phyloP scores from a whole-genome alignment of 495 filamentous ascomycete species.

The Penicillium tannophilum region DNA sequence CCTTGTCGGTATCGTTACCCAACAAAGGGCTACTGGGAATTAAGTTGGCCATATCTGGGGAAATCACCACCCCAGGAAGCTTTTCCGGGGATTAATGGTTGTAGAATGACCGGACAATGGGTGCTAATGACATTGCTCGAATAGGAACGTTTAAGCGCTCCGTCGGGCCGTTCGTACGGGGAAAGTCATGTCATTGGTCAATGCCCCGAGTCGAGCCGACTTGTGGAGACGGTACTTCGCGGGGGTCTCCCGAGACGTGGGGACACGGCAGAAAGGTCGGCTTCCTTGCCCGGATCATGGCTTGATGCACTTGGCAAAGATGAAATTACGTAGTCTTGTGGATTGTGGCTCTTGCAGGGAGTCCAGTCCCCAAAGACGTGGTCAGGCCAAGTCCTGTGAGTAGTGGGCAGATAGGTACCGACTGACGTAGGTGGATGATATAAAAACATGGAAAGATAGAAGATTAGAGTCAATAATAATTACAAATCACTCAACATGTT shows the following conservation, averaged over 20 bases:
- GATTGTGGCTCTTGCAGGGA: too few species aligned
- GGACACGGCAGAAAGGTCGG: neutral
- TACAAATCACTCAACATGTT: conserved; percentile 32
- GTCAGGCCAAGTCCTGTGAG: too few species aligned
- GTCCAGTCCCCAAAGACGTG: too few species aligned
- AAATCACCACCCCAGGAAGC: neutral
- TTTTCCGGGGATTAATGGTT: conserved; percentile 10
- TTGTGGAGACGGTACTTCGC: conserved; percentile 11
- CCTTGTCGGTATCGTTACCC: conserved; percentile 2
- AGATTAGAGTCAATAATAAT: neutral
- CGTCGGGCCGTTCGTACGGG: neutral
- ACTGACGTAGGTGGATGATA: neutral
- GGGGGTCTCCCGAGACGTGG: conserved; percentile 14
- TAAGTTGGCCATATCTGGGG: conserved; percentile 5
- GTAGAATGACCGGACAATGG: conserved; percentile 10
- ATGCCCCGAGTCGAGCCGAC: conserved; percentile 6
- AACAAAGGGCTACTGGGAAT: neutral
- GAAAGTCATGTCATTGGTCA: conserved; percentile 8
- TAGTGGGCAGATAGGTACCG: too few species aligned
- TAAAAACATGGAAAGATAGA: neutral
- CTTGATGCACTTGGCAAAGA: neutral
- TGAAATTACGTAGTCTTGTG: neutral
- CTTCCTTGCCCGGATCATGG: neutral
- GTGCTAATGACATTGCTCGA: conserved; percentile 21
- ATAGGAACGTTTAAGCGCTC: conserved; percentile 26